phyloP scores from a whole-genome alignment of 2,329 filamentous ascomycete species.

The Aspergillus sojae region DNA sequence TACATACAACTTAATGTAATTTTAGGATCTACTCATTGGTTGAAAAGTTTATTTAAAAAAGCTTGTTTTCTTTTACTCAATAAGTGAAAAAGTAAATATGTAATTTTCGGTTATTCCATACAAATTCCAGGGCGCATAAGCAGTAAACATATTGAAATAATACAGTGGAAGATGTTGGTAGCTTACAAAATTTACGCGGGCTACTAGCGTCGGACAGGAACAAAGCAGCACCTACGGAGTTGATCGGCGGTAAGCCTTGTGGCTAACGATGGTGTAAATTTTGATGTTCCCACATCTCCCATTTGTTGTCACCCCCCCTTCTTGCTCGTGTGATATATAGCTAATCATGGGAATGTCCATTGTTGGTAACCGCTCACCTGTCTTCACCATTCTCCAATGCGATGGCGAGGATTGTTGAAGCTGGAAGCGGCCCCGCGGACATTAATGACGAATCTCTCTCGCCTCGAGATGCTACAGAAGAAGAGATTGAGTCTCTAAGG shows the following conservation, averaged over 20 bases:
- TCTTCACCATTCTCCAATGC: neutral
- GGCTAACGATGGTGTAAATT: neutral
- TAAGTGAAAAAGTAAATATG: neutral
- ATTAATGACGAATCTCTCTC: neutral
- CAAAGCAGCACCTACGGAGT: neutral
- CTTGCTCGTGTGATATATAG: neutral
- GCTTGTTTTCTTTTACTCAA: neutral
- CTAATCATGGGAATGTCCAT: neutral
- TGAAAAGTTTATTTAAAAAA: neutral
- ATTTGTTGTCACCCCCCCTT: neutral
- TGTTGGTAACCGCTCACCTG: neutral
- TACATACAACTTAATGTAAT: no score
- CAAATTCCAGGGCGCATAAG: neutral
- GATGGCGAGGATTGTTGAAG: neutral
- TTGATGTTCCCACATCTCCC: neutral
- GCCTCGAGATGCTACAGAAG: neutral
- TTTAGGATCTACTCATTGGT: neutral
- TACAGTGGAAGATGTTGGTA: neutral
- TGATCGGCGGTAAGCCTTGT: neutral
- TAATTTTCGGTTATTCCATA: neutral
- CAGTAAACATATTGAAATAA: neutral
- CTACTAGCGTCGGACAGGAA: neutral
- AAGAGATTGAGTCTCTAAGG: neutral
- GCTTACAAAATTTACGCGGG: neutral
- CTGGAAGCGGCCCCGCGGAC: neutral